Evolutionary conservation across 164 flowering plant genomes (phyloP), one percentile per base, ranked within the genome.

Genomic region (Magnolia officinalis): DNA sequence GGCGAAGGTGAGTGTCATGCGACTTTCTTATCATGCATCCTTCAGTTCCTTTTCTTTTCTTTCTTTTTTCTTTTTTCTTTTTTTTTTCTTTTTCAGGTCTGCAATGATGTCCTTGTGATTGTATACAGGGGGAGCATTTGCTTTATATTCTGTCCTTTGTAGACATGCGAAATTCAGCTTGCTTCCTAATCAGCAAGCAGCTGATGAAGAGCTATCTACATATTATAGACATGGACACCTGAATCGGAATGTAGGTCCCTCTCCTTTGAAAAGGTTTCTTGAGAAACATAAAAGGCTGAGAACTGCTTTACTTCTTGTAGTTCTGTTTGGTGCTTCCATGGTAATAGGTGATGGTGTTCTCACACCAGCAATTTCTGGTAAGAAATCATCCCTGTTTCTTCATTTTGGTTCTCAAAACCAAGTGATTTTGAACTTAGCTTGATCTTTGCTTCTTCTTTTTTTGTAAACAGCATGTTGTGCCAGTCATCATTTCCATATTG

Each of bases 341-440:
- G 84, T 86, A 24, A 80, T 90, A 37, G 78, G 85, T 78, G 78
- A 81, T 77, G 90, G 92, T 74, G 83, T 86, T 73, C 87, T 90
- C 24, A 85, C 89, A 23, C 96, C 94, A 61, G 86, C 96, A 77
- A 89, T 92, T 70, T 86, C 96, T 26, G 91, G 96, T 90, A 82
- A 63, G 73, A 20, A 21, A 8, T 71, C 31, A 50, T 71, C 18
- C 16, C 51, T 49, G 19, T 10, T 71, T 50, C 14, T 31, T 69
- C 49, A 29, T 69, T 14, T 11, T 69, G 10, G 24, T 18, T 69
- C 14, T 69, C 19, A 16, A 55, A 16, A 11, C 13, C 13, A 11
- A 55, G 61, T 55, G 61, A 55, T 55, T 55, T 55, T 31, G 10
- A 2, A 8, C 51, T 23, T 3, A 68, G 20, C 8, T 69, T 26